Percentiles rank a stretch among this genome's conserved stretches.
Evolutionary conservation across 2,329 filamentous ascomycete species (phyloP).

Genomic region (Ustulina deusta): DNA sequence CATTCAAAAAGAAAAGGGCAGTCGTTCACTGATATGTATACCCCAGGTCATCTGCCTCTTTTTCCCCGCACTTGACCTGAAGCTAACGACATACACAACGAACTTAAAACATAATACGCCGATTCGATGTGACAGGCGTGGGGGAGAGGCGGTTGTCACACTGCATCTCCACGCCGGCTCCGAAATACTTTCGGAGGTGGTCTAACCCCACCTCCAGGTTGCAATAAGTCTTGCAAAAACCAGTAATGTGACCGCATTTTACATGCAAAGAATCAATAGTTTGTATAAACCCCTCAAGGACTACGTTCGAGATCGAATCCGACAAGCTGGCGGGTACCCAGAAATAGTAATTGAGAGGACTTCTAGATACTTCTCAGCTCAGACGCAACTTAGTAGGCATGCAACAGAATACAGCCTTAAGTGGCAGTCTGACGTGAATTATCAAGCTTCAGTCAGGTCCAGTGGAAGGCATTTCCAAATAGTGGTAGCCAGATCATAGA

Average conservation of each 20-base stretch:
- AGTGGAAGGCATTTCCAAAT: no score
- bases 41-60: not conserved
- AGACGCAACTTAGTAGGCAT: not conserved
- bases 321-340: not conserved
- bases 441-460: no score
- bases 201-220: slow-evolving; percentile 8
- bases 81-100: not conserved
- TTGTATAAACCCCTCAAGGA: not conserved
- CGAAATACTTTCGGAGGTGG: not conserved
- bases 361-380: not conserved
- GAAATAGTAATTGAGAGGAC: not conserved
- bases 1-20: not conserved
- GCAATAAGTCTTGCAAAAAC: not conserved
- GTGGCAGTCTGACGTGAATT: no score
- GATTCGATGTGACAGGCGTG: not conserved
- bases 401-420: not conserved
- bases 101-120: not conserved
- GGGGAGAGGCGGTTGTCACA: not conserved
- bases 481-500: no score
- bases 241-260: slow-evolving; percentile 5
- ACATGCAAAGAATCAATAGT: not conserved
- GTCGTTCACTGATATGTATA: not conserved
- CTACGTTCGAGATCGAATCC: not conserved
- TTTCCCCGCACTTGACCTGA: not conserved
- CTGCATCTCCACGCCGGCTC: not conserved